These are phyloP conservation scores for Trypanosoma brucei DNA, from an alignment of 208 protist genomes.

Conservation along the genomic window DNA sequence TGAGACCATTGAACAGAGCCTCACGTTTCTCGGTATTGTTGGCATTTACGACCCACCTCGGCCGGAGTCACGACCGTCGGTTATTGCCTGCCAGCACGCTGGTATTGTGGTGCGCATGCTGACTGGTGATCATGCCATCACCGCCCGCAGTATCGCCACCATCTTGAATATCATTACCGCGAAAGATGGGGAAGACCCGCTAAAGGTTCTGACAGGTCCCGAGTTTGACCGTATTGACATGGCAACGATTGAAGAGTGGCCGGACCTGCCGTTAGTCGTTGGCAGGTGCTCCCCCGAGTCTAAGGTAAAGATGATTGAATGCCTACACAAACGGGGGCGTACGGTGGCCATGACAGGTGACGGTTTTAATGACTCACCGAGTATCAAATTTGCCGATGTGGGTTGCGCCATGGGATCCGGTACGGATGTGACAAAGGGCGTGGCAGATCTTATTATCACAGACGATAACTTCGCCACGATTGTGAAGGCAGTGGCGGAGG, in stretches of 20 bases:
- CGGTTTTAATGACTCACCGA: conserved; percentile 96
- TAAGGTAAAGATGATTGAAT: conserved; percentile 91
- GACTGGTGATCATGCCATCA: conserved; percentile 87
- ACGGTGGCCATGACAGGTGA: conserved; percentile 92
- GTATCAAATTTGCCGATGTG: conserved; percentile 94
- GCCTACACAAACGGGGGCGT: conserved; percentile 67
- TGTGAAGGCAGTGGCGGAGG: conserved; percentile 90
- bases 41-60: conserved; percentile 91
- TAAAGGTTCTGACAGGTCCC: conserved; percentile 70
- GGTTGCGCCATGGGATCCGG: conserved; percentile 97
- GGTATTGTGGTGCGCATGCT: conserved; percentile 89
- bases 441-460: conserved; percentile 92
- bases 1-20: conserved; percentile 76
- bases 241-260: conserved; percentile 61
- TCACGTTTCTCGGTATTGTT: conserved; percentile 85
- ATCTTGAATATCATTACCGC: conserved; percentile 84
- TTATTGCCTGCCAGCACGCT: conserved; percentile 84
- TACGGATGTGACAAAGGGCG: conserved; percentile 95
- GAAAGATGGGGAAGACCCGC: conserved; percentile 50
- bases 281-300: conserved; percentile 86
- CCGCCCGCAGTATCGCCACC: conserved; percentile 79
- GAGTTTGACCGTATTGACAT: conserved; percentile 77
- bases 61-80: conserved; percentile 74
- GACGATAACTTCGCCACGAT: conserved; percentile 99
- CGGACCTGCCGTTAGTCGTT: conserved; percentile 81